A percentile compares a stretch with the other conserved stretches of the same genome.
Evolutionary conservation across 139 green algal genomes (phyloP).

Genomic region (Diplosphaera chodatii): DNA sequence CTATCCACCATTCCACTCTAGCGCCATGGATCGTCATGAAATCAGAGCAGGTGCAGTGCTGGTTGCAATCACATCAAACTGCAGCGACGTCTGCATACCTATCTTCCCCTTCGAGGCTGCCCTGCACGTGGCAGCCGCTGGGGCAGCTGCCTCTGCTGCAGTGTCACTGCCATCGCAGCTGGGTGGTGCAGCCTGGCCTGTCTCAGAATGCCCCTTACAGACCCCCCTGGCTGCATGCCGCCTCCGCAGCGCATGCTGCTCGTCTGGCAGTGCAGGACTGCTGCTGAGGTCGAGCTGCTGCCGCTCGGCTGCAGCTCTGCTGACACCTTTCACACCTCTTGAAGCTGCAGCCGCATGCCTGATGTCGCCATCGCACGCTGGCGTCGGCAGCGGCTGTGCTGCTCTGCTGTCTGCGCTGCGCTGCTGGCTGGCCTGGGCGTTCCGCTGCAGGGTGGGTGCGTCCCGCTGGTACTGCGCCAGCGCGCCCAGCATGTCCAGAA

Average conservation of each 20-base stretch:
- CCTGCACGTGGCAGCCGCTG: neutral
- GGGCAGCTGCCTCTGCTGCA: too few relatives aligned
- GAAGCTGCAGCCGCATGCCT: neutral
- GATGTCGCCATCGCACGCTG: neutral
- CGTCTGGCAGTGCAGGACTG: too few relatives aligned
- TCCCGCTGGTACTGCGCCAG: constrained; percentile 44
- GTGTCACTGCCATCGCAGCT: neutral
- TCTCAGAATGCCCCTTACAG: too few relatives aligned
- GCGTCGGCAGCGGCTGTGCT: neutral
- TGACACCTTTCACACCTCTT: neutral
- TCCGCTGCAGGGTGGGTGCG: neutral
- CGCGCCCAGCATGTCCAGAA: constrained; percentile 56
- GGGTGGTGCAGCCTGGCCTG: too few relatives aligned
- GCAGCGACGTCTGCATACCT: neutral
- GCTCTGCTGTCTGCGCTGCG: neutral
- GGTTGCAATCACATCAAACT: neutral
- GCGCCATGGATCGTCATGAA: too few relatives aligned
- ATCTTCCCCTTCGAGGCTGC: neutral
- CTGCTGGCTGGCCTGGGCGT: neutral
- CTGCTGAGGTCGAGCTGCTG: neutral
- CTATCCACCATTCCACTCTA: too few relatives aligned
- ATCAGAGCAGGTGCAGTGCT: neutral
- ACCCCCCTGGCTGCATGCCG: neutral
- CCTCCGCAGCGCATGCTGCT: too few relatives aligned
- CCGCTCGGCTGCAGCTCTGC: neutral